These are phyloP conservation scores for Fagopyrum homotropicum DNA, from an alignment of 148 eudicot genomes.

Conservation along the genomic window DNA sequence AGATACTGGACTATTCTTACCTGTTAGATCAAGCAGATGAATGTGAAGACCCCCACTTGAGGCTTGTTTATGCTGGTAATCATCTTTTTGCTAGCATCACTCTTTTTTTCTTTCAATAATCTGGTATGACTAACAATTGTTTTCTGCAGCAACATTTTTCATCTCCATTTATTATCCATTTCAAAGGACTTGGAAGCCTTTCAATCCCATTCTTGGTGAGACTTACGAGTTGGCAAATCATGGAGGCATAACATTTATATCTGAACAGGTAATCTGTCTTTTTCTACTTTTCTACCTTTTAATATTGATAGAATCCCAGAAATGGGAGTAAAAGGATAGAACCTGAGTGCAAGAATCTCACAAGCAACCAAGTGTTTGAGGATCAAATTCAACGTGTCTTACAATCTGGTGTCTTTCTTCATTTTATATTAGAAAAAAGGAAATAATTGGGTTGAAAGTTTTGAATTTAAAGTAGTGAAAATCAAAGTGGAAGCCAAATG, in stretches of 20 bases:
- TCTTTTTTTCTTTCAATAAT: neutral
- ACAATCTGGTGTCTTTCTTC: too few relatives aligned
- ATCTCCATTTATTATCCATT: constrained; percentile 78
- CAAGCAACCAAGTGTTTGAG: too few relatives aligned
- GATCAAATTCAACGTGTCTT: too few relatives aligned
- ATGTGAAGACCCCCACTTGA: constrained; percentile 94
- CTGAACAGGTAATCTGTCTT: constrained; percentile 65
- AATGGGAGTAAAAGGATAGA: too few relatives aligned
- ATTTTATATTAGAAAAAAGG: too few relatives aligned
- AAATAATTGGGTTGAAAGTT: too few relatives aligned
- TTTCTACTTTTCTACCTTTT: neutral
- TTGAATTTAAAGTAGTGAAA: too few relatives aligned
- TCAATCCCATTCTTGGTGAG: constrained; percentile 98
- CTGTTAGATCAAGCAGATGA: constrained; percentile 87
- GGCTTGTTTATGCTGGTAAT: constrained; percentile 86
- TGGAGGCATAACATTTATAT: constrained; percentile 67
- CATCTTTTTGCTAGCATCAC: neutral
- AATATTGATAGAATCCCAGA: neutral
- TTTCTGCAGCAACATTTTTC: constrained; percentile 70
- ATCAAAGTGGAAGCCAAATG: too few relatives aligned
- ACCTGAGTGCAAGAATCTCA: too few relatives aligned
- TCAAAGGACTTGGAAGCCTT: constrained; percentile 98
- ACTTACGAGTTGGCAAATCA: constrained; percentile 93
- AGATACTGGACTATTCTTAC: constrained; percentile 91
- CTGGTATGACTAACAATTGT: constrained; percentile 6